Evolutionary conservation across 345 rosid species (phyloP), one percentile per base, ranked within the genome.

Genomic region (Clarkia xantiana): DNA sequence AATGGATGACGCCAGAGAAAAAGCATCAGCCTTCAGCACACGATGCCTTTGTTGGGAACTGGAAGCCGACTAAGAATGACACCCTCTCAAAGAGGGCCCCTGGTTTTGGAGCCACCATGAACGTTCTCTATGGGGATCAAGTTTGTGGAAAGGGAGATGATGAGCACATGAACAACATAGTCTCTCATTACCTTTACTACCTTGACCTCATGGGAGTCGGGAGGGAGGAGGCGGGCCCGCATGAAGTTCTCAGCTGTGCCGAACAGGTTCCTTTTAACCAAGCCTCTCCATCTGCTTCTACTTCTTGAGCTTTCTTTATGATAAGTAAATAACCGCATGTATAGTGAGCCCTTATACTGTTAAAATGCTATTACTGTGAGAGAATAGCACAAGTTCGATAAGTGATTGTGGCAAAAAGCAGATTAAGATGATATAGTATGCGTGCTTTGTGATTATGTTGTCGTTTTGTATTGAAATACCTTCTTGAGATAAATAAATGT

Each of bases 1-100:
- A 67, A 69, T 87, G 94, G 96, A 87, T 87, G 96, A 81, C 88
- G 1, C 94, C 96, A 7, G 66, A 58, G 10, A 84, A 79, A 77
- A 87, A 87, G 73, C 65, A 70, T 12, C 62, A 52, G 18, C 96
- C 94, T 0, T 84, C 94, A 6, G 88, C 96, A 0, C 96, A 87
- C 52, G 88, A 79, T 6, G 82, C 57, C 3, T 84, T 84, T 38
- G 80, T 76, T 6, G 88, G 91, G 0, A 84, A 57, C 42, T 87
- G 96, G 94, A 87, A 84, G 60, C 94, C 91, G 1, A 77, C 82
- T 17, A 76, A 77, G 81, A 87, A 81, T 14, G 94, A 84, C 68
- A 87, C 96, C 0, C 52, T 66, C 50, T 70, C 81, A 54, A 87
- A 84, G 51, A 61, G 88, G 57, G 52, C 64, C 9, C 91, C 87